phyloP scores from a whole-genome alignment of 257 asterid species.

The Solanum ossicruentum region DNA sequence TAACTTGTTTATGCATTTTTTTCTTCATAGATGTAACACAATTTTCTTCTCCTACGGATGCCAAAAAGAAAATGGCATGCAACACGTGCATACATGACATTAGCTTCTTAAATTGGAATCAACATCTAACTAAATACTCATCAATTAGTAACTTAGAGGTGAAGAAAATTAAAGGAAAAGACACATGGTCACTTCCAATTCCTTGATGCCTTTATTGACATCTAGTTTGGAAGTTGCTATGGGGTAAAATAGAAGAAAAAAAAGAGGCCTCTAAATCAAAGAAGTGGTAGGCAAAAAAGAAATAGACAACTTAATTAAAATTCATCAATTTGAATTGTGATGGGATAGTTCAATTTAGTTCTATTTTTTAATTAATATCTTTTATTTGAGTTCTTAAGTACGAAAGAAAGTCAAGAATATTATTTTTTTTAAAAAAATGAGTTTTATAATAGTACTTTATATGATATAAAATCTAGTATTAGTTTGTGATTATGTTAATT shows the following conservation, averaged over 20 bases:
- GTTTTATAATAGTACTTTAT: too few species aligned
- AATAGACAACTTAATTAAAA: not conserved
- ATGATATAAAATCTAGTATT: too few species aligned
- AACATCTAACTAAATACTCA: not conserved
- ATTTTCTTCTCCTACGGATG: not conserved
- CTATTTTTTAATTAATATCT: not conserved
- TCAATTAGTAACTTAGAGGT: slow-evolving; percentile 7
- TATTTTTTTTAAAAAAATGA: too few species aligned
- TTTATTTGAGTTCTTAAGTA: not conserved
- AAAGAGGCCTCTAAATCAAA: not conserved
- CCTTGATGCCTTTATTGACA: not conserved
- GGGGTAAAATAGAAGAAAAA: not conserved
- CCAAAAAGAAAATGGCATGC: not conserved
- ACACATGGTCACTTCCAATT: not conserved
- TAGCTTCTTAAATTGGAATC: not conserved
- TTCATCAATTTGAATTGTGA: not conserved
- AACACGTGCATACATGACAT: not conserved
- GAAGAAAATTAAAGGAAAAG: slow-evolving; percentile 30
- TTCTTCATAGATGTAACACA: too few species aligned
- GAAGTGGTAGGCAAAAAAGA: not conserved
- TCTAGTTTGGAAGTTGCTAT: not conserved
- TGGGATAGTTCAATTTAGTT: rapidly evolving
- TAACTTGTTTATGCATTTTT: too few species aligned
- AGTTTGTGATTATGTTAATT: too few species aligned
- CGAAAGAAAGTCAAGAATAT: not conserved